phyloP scores from a whole-genome alignment of 805 yeast genomes.

The Wickerhamomyces alni region DNA sequence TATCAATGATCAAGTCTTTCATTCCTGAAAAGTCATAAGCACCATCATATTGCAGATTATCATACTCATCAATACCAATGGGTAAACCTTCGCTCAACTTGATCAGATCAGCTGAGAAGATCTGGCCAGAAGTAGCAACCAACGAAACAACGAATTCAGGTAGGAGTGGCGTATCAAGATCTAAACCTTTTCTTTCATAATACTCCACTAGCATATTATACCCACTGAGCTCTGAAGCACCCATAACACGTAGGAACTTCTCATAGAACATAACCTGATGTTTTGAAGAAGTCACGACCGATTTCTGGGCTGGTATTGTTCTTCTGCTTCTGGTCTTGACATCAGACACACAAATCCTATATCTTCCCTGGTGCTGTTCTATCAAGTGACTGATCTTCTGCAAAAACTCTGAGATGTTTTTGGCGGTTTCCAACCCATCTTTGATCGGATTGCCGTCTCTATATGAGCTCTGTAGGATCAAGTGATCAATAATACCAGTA shows the following conservation, averaged over 20 bases:
- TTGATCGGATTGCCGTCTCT: conserved; percentile 6
- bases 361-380: conserved; percentile 9
- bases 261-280: conserved; percentile 60
- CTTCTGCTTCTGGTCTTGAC: conserved; percentile 52
- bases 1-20: conserved; percentile 13
- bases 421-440: not conserved
- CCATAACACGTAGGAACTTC: conserved; percentile 37
- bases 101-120: conserved; percentile 21
- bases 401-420: conserved; percentile 8
- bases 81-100: conserved; percentile 38
- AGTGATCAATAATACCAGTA: conserved; percentile 61
- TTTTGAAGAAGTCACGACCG: conserved; percentile 44
- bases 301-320: conserved; percentile 40
- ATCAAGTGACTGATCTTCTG: conserved; percentile 8
- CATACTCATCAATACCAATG: conserved; percentile 38
- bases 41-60: conserved; percentile 13
- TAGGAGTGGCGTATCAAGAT: conserved; percentile 43
- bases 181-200: conserved; percentile 36
- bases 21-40: conserved; percentile 16
- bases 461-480: conserved; percentile 21
- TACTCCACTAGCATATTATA: conserved; percentile 41
- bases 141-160: conserved; percentile 34
- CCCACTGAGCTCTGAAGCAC: not conserved
- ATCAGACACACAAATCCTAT: conserved; percentile 39
- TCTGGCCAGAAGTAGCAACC: conserved; percentile 36